Evolutionary conservation across 257 asterid genomes (phyloP).

Genomic region (Przewalskia tangutica): DNA sequence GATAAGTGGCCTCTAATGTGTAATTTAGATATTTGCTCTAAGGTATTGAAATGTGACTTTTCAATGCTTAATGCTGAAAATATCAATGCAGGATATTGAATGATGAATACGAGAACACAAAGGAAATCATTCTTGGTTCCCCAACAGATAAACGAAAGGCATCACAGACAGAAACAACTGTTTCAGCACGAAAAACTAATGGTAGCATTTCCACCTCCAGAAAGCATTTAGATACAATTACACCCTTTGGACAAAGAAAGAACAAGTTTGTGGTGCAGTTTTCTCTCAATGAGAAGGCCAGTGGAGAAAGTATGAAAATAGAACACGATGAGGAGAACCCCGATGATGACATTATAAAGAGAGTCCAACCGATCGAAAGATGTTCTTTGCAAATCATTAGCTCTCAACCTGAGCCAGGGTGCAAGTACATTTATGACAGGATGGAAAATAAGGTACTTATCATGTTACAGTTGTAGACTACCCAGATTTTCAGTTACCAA

Average conservation of each 20-base stretch:
- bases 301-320: conserved; percentile 27
- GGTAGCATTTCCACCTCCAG: conserved; percentile 46
- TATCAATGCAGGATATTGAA: conserved; percentile 44
- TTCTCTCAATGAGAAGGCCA: conserved; percentile 48
- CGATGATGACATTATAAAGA: conserved; percentile 74
- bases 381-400: conserved; percentile 44
- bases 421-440: conserved; percentile 95
- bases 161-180: conserved; percentile 25
- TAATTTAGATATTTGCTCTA: background rate
- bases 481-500: conserved; percentile 1
- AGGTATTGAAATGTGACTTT: background rate
- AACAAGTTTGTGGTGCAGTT: conserved; percentile 71
- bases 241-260: conserved; percentile 87
- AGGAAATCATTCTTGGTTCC: conserved; percentile 38
- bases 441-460: conserved; percentile 76
- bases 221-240: conserved; percentile 51
- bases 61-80: background rate
- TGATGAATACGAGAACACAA: conserved; percentile 42
- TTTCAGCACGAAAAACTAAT: conserved; percentile 41
- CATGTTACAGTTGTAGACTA: background rate
- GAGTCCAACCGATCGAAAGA: conserved; percentile 53
- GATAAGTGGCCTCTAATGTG: background rate
- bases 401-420: conserved; percentile 65
- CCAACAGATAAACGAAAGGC: conserved; percentile 36
- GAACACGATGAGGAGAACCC: conserved; percentile 35